A percentile compares a stretch with the other conserved stretches of the same genome.
phyloP scores from a whole-genome alignment of 768 basidiomycete species.

The Kwoniella newhampshirensis region DNA sequence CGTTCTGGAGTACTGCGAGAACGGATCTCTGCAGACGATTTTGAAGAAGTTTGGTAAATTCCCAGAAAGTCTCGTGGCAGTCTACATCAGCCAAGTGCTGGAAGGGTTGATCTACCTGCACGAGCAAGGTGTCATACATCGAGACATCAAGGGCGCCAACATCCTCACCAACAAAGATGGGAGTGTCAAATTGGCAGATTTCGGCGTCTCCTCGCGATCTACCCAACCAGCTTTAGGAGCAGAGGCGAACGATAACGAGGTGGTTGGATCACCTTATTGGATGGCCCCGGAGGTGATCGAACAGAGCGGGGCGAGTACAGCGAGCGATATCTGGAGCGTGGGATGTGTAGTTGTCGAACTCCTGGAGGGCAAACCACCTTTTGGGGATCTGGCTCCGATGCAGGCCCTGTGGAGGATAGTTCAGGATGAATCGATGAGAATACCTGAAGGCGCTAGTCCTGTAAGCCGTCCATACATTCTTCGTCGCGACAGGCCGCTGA shows the following conservation, averaged over 20 bases:
- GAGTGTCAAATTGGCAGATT: conserved; percentile 97
- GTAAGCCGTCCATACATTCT: conserved; percentile 29
- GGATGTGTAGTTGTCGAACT: conserved; percentile 98
- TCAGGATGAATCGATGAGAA: conserved; percentile 94
- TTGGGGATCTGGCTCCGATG: conserved; percentile 95
- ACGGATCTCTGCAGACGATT: conserved; percentile 92
- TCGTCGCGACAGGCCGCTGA: neutral
- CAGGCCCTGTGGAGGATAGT: conserved; percentile 98
- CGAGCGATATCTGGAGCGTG: conserved; percentile 96
- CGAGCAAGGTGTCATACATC: conserved; percentile 98
- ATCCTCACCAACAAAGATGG: conserved; percentile 99
- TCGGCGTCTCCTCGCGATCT: conserved; percentile 85
- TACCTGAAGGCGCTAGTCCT: conserved; percentile 91
- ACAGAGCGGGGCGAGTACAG: conserved; percentile 92
- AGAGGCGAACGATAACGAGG: conserved; percentile 69
- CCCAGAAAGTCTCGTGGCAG: conserved; percentile 91
- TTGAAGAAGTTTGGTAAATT: conserved; percentile 98
- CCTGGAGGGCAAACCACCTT: conserved; percentile 85
- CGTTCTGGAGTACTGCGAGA: conserved; percentile 96
- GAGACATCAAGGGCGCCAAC: conserved; percentile 99
- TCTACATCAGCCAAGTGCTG: conserved; percentile 94
- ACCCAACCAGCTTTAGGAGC: conserved; percentile 48
- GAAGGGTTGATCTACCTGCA: conserved; percentile 95
- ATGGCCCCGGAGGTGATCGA: conserved; percentile 99
- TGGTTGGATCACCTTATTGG: conserved; percentile 98